Percentiles rank a stretch among this genome's conserved stretches.
phyloP scores from a whole-genome alignment of 805 yeast species.

The Hanseniaspora guilliermondii region DNA sequence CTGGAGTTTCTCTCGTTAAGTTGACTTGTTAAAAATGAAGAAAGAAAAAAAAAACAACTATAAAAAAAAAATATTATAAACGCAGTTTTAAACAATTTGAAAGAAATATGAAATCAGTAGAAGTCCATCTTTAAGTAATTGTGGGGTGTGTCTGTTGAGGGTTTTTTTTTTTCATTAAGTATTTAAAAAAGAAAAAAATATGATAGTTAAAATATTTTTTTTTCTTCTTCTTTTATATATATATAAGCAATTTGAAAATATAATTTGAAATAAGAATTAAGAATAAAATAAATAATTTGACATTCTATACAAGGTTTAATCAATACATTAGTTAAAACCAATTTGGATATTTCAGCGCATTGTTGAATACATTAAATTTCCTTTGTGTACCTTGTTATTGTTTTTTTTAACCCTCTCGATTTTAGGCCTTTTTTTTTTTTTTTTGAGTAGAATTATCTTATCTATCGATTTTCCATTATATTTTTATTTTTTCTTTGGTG shows the following conservation, averaged over 20 bases:
- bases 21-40: background rate
- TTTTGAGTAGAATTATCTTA: too few species aligned
- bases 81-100: too few species aligned
- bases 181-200: background rate
- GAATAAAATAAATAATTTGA: background rate
- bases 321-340: background rate
- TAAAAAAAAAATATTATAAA: too few species aligned
- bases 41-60: too few species aligned
- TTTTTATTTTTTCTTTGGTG: too few species aligned
- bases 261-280: conserved; percentile 6
- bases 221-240: background rate
- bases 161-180: background rate
- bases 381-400: background rate
- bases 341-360: background rate
- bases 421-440: too few species aligned
- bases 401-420: background rate
- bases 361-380: background rate
- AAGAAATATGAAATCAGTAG: too few species aligned
- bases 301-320: background rate
- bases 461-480: too few species aligned
- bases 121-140: too few species aligned
- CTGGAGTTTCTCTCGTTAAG: conserved; percentile 88
- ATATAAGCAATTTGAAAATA: background rate
- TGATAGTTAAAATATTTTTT: too few species aligned
- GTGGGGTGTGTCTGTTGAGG: too few species aligned